Evolutionary conservation across 345 rosid species (phyloP), one percentile per base, ranked within the genome.

Genomic region (Toxicodendron radicans): DNA sequence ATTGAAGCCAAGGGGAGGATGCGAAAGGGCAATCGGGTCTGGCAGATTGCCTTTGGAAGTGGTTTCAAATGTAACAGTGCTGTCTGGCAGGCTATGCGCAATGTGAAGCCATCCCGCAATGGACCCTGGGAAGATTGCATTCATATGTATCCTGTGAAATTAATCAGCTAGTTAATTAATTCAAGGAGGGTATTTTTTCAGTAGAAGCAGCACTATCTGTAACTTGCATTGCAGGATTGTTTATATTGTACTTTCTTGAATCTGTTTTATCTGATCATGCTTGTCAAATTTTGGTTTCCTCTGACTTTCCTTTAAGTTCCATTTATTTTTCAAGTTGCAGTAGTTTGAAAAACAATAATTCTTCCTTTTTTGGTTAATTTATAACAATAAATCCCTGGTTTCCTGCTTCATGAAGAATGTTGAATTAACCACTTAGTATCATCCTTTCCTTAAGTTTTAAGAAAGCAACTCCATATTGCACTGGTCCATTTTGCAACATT

Each of bases 401-500:
- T 27, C 30, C 30, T 27, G n/a, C n/a, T n/a, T n/a, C n/a, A 27
- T 27, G 1, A 27, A 27, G 30, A 27, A 27, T 27, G 30, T 27
- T 27, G 30, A 27, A 27, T 27, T 27, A 27, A 27, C 30, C 30
- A 27, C 30, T 27, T 1, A 1, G 2, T 27, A 27, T 27, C 30
- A 27, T 27, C 30, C 30, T 27, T 27, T 27, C 30, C 30, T 27
- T 27, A 0, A 27, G 30, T 27, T 27, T 27, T 27, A 27, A 27
- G 30, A 27, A 27, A 46, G 3, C 51, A 46, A 84, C 12, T 91
- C 97, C 1, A 95, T 95, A 68, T 95, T 87, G 70, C 98, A 91
- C n/a, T 92, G 75, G 17, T 97, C 98, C 3, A 81, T 73, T 64
- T 87, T 80, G 88, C 98, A 93, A 79, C 98, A 91, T 69, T 88